Evolutionary conservation across 305 asterid species (phyloP).

Genomic region (Fraxinus nigra): DNA sequence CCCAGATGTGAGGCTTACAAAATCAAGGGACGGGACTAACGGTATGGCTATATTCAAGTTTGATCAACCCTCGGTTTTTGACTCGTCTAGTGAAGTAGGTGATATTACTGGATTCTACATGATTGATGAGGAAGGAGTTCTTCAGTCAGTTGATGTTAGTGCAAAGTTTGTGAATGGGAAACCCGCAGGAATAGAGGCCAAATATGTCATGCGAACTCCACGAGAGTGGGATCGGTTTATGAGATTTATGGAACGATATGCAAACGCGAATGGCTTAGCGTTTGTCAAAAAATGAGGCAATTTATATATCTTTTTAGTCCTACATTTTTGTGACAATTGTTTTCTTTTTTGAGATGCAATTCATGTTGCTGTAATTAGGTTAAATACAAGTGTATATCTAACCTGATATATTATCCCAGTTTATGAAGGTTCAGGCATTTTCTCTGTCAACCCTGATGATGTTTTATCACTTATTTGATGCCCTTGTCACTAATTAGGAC

Average conservation of each 20-base stretch:
- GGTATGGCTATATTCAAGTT: slow-evolving; percentile 87
- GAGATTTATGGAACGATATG: slow-evolving; percentile 96
- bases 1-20: slow-evolving; percentile 89
- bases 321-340: slow-evolving; percentile 14
- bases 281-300: slow-evolving; percentile 62
- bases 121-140: slow-evolving; percentile 88
- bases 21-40: slow-evolving; percentile 81
- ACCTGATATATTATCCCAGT: slow-evolving; percentile 1
- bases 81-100: slow-evolving; percentile 83
- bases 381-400: slow-evolving; percentile 19
- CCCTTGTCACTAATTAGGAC: not conserved
- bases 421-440: not conserved
- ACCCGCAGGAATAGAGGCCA: slow-evolving; percentile 91
- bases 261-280: slow-evolving; percentile 68
- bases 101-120: slow-evolving; percentile 90
- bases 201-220: slow-evolving; percentile 74
- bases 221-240: slow-evolving; percentile 93
- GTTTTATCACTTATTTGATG: not conserved
- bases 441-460: not conserved
- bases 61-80: slow-evolving; percentile 80
- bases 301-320: slow-evolving; percentile 29
- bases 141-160: slow-evolving; percentile 78
- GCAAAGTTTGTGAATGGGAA: slow-evolving; percentile 84
- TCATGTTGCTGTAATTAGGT: slow-evolving; percentile 26
- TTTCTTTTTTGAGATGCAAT: slow-evolving; percentile 23